Evolutionary conservation across 1,284 basidiomycete species (phyloP), one percentile per base, ranked within the genome.

Genomic region (Apiotrichum sp.): DNA sequence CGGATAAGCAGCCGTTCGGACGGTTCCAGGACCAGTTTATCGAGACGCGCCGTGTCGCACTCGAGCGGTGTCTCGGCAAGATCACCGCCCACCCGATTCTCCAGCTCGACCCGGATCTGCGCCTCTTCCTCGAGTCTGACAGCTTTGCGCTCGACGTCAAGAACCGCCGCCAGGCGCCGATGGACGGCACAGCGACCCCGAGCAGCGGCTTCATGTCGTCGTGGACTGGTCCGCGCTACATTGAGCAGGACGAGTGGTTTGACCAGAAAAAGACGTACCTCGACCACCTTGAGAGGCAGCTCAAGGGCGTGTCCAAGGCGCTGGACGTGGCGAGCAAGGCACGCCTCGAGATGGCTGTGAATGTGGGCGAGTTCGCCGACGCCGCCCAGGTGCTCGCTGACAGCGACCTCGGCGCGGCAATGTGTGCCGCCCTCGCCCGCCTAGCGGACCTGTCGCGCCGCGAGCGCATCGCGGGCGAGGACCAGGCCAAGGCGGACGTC

Each of bases 161-260:
- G 57, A 59, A 62, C 46, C 65, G 72, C 5, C 59, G 63, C 52
- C 36, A 47, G 29, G 47, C 48, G 46, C 47, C 58, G 13, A 44
- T 62, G 51, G 47, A 54, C 45, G 29, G 32, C 36, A 42, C 6
- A 14, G 41, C 52, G 38, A 36, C 43, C 4, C 52, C 52, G 7
- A 42, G 46, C 11, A 61, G 48, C 35, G 88, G 89, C 0, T 73
- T 92, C 40, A 83, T 93, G 78, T 83, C 86, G 3, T 63, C 87
- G 84, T 34, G 87, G 88, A 68, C 87, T 8, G 92, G 90, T 1
- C 84, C 88, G 7, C 84, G 87, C 54, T 99, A 95, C 72, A 81
- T 89, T 63, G 95, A 99, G 76, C 88, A 85, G 13, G 95, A 98
- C 69, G 93, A 97, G 83, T 98, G 93, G 92, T 98, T 98, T 67